phyloP scores from a whole-genome alignment of 768 basidiomycete species.

The Pisolithus marmoratus region DNA sequence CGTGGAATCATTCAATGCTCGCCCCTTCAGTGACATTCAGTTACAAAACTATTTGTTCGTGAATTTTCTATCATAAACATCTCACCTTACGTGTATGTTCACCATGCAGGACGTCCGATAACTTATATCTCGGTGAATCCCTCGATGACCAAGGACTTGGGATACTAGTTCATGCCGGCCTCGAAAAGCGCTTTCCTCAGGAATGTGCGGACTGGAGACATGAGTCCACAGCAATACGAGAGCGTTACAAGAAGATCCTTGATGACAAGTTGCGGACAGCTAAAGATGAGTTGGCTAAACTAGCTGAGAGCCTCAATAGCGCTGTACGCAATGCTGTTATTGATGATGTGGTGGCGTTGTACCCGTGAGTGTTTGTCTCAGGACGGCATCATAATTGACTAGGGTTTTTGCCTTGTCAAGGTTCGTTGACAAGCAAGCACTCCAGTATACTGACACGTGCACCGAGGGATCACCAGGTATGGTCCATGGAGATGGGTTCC shows the following conservation, averaged over 20 bases:
- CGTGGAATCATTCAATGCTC: background rate
- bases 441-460: slow-evolving; percentile 1
- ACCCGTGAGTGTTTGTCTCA: slow-evolving; percentile 18
- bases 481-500: too few species aligned
- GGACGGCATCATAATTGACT: background rate
- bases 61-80: background rate
- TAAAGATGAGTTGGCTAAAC: background rate
- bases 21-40: slow-evolving; percentile 4
- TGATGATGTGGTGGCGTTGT: slow-evolving; percentile 15
- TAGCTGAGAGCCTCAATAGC: slow-evolving; percentile 4
- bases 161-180: slow-evolving; percentile 26
- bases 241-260: background rate
- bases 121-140: slow-evolving; percentile 11
- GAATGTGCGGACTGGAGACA: slow-evolving; percentile 20
- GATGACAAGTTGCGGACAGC: background rate
- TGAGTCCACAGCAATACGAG: background rate
- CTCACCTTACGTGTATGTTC: background rate
- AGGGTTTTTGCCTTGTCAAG: slow-evolving; percentile 7
- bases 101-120: slow-evolving; percentile 8
- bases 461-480: too few species aligned
- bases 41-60: slow-evolving; percentile 12
- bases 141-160: slow-evolving; percentile 4
- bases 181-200: slow-evolving; percentile 20
- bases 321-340: slow-evolving; percentile 21
- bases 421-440: slow-evolving; percentile 9